Base-by-base conservation (phyloP, 331 rosid species). In the Acacia concinna region DNA sequence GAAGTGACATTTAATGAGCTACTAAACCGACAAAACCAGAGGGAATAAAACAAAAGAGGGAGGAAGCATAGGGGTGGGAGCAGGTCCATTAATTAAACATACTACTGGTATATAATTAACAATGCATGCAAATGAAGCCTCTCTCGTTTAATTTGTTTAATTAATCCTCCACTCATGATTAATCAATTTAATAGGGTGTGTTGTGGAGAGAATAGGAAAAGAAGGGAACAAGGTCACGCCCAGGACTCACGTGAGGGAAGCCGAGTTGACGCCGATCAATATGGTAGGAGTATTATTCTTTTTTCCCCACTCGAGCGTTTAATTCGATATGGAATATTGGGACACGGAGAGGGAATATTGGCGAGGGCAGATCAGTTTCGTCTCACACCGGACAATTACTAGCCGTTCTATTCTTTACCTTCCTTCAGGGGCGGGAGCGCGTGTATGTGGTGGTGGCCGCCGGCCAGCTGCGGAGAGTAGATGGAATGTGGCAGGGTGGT, bases 271-370 rank as follows among this genome's bases (percentile, higher is more conserved):
- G 94, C 89, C 91, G 88, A 71, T 38, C 86, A 85, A 79, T 84
- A 70, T 81, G 94, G 25, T n/a, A n/a, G n/a, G n/a, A n/a, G n/a
- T 20, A 2, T 82, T 74, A 66, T 66, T 66, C 65, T 17, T 67
- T 30, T 46, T 30, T 11, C 30, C 30, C 47, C 37, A 5, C 51
- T 38, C 8, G 47, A 68, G 74, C 56, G 35, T 43, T 86, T n/a
- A n/a, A n/a, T n/a, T 67, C 65, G 76, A 71, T 76, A 68, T 34
- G 81, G 89, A 83, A 74, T 79, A 83, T 56, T 80, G 81, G 82
- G 88, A 86, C 91, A 90, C 76, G 87, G 90, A 76, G 89, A 87
- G 94, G 85, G 91, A 87, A 90, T 87, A 87, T 80, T 89, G 86
- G 93, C 77, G 59, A 79, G 46, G 70, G 43, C 38, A 56, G 13